Evolutionary conservation across 2,329 filamentous ascomycete species (phyloP).

Genomic region (Alternaria metachromatica): DNA sequence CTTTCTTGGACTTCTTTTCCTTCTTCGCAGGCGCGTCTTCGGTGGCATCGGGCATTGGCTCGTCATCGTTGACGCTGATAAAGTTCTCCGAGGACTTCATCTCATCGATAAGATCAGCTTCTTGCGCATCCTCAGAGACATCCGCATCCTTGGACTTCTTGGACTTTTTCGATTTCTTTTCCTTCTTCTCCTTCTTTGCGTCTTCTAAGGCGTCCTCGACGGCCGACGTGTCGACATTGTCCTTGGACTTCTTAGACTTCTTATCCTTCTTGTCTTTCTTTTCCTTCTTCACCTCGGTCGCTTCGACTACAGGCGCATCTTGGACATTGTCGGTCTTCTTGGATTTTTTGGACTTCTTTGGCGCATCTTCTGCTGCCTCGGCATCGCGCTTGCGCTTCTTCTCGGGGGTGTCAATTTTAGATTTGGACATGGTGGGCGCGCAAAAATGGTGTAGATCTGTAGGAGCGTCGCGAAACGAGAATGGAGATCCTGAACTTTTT

Average conservation of each 20-base stretch:
- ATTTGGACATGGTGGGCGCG: conserved; percentile 22
- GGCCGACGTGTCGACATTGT: conserved; percentile 4
- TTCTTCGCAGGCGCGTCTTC: conserved; percentile 22
- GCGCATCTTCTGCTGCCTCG: conserved; percentile 30
- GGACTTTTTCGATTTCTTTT: conserved; percentile 33
- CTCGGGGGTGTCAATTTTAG: conserved; percentile 34
- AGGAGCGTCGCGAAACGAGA: conserved; percentile 15
- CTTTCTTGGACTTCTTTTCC: conserved; percentile 33
- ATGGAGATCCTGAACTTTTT: conserved; percentile 32
- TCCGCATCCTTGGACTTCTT: conserved; percentile 30
- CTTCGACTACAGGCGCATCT: conserved; percentile 19
- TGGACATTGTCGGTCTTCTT: conserved; percentile 29
- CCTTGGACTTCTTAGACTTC: conserved; percentile 32
- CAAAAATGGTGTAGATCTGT: conserved; percentile 15
- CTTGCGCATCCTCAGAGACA: conserved; percentile 10
- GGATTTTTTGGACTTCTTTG: conserved; percentile 43
- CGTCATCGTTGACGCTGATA: conserved; percentile 22
- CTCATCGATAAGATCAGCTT: conserved; percentile 19
- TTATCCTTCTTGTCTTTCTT: conserved; percentile 29
- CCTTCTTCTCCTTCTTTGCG: conserved; percentile 19
- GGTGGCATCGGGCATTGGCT: conserved; percentile 27
- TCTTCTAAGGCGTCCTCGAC: conserved; percentile 16
- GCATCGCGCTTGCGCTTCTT: conserved; percentile 46
- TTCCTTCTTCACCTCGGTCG: conserved; percentile 25
- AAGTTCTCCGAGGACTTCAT: conserved; percentile 25